Base-by-base conservation (phyloP, 1,139 yeast genomes). In the Nakaseomyces sp. region DNA sequence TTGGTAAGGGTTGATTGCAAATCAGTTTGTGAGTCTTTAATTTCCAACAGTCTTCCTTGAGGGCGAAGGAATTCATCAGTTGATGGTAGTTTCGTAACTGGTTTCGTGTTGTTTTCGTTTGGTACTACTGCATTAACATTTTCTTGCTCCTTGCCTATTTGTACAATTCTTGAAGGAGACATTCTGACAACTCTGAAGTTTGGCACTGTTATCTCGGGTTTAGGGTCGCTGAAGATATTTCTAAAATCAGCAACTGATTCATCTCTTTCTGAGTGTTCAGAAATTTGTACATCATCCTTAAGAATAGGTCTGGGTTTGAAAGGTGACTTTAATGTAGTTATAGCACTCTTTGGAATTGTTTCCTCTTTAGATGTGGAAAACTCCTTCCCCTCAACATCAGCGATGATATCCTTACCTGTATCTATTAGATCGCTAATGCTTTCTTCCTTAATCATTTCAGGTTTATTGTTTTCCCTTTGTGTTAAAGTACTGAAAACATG, bases 181-280 rank as follows among this genome's bases (percentile, higher is more conserved):
- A 44, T 42, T 15, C 39, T 44, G 8, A 47, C 37, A 6, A 50
- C 50, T 16, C 40, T 44, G 37, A 50, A 47, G 13, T 20, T 35
- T 35, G 38, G 38, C 5, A 8, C 15, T 28, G 28, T 8, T 42
- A 25, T 19, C 17, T 38, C 20, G 12, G 32, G 26, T 29, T 30
- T 18, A 16, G 31, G 24, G 3, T 38, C 15, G 16, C 16, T 25
- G 25, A 17, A 26, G 10, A 24, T 24, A 32, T 33, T 31, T 25
- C 15, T 20, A 29, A 22, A 20, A 5, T 35, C 38, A 12, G 3
- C n/a, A 4, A 13, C 18, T 7, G 18, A n/a, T 8, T 22, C 17
- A 3, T 35, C 28, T 7, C 8, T 10, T 2, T 10, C 13, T 10
- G 2, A 1, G 3, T 10, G 15, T 10, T 17, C 16, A 17, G 36